Evolutionary conservation across 306 rosid species (phyloP).

Genomic region (Ormosia emarginata): DNA sequence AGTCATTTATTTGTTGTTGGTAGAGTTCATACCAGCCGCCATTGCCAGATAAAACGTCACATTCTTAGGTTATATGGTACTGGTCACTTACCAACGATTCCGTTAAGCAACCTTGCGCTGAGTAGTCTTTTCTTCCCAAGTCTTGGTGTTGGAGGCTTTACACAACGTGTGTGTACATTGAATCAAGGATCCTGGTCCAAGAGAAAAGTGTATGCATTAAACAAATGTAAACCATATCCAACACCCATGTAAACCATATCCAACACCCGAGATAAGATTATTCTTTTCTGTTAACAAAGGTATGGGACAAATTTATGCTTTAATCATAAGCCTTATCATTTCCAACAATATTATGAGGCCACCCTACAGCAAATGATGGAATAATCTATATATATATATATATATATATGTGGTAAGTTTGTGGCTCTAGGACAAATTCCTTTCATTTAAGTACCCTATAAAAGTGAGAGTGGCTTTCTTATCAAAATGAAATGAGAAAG

Average conservation of each 20-base stretch:
- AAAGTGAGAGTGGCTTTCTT: background rate
- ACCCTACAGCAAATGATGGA: conserved; percentile 3
- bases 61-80: conserved; percentile 16
- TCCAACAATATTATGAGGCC: conserved; percentile 3
- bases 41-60: conserved; percentile 11
- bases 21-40: conserved; percentile 5
- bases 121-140: background rate
- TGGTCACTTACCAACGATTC: background rate
- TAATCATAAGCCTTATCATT: conserved; percentile 20
- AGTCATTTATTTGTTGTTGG: background rate
- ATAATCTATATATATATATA: background rate
- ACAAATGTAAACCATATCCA: conserved; percentile 5
- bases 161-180: background rate
- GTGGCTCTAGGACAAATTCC: background rate
- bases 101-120: background rate
- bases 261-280: conserved; percentile 7
- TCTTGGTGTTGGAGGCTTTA: background rate
- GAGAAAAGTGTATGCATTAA: background rate
- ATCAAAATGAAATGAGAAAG: background rate
- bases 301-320: conserved; percentile 25
- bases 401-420: background rate
- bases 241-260: conserved; percentile 2
- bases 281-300: conserved; percentile 10
- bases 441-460: background rate
- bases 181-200: conserved; percentile 12